Evolutionary conservation across 768 basidiomycete species (phyloP).

Genomic region (Grammothele lineata): DNA sequence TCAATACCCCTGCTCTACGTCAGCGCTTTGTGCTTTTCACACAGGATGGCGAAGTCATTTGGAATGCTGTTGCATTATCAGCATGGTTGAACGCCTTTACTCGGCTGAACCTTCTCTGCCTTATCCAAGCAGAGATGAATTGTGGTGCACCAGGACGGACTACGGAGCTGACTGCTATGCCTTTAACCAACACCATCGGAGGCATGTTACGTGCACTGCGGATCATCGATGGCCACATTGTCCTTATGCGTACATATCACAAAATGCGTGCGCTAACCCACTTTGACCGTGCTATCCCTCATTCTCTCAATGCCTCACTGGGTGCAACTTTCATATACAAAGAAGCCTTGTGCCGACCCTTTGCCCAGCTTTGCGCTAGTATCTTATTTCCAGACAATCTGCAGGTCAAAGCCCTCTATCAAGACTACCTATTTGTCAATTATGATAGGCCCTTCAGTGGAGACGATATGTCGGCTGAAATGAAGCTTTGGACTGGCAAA

Average conservation of each 20-base stretch:
- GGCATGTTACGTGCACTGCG: slow-evolving; percentile 4
- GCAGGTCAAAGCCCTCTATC: slow-evolving; percentile 1
- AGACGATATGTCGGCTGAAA: background rate
- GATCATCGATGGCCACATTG: slow-evolving; percentile 1
- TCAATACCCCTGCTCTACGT: background rate
- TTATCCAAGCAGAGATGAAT: slow-evolving; percentile 9
- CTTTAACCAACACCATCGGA: background rate
- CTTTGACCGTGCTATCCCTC: slow-evolving; percentile 5
- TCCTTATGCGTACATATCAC: slow-evolving; percentile 5
- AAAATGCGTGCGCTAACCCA: slow-evolving; percentile 3
- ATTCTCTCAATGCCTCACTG: slow-evolving; percentile 5
- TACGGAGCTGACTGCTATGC: slow-evolving; percentile 6
- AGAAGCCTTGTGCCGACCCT: slow-evolving; percentile 2
- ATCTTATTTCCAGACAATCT: background rate
- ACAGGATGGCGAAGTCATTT: background rate
- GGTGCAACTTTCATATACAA: slow-evolving; percentile 3
- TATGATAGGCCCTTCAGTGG: slow-evolving; percentile 2
- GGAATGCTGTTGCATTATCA: slow-evolving; percentile 2
- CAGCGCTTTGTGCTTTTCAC: background rate
- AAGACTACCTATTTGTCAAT: slow-evolving; percentile 8
- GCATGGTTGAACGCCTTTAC: background rate
- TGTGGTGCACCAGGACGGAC: slow-evolving; percentile 6
- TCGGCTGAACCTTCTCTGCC: slow-evolving; percentile 3
- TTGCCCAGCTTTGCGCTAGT: slow-evolving; percentile 2
- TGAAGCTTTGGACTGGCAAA: background rate